Evolutionary conservation across 495 filamentous ascomycete genomes (phyloP).

Genomic region (Tirmania nivea): DNA sequence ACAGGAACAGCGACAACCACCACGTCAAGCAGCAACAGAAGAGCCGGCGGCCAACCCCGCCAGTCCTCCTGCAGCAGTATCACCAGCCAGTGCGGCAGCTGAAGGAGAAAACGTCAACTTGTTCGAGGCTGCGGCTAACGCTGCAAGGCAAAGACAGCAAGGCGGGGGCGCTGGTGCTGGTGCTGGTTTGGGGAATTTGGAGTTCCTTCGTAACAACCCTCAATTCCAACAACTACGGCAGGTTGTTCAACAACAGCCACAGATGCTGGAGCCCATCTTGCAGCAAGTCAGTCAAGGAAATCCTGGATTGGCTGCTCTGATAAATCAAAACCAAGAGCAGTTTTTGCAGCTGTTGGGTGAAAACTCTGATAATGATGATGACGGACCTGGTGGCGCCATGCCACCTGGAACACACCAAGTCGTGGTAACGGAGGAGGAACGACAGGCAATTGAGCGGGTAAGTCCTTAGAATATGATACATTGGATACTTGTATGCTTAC

Average conservation of each 20-base stretch:
- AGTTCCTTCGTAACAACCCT: slow-evolving; percentile 86
- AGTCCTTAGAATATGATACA: slow-evolving; percentile 20
- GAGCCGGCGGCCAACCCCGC: slow-evolving; percentile 17
- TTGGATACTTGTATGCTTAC: slow-evolving; percentile 9
- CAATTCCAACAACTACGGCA: slow-evolving; percentile 95
- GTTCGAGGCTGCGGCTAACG: slow-evolving; percentile 53
- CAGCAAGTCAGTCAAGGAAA: slow-evolving; percentile 93
- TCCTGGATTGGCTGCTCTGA: slow-evolving; percentile 77
- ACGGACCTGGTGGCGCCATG: slow-evolving; percentile 30
- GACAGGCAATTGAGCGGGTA: slow-evolving; percentile 90
- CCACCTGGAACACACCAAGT: slow-evolving; percentile 81
- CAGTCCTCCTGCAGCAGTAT: slow-evolving; percentile 19
- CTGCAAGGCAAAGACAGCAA: slow-evolving; percentile 31
- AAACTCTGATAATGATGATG: slow-evolving; percentile 44
- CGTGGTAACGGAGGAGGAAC: slow-evolving; percentile 80
- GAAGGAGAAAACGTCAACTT: slow-evolving; percentile 66
- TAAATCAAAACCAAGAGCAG: slow-evolving; percentile 73
- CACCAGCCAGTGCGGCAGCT: slow-evolving; percentile 25
- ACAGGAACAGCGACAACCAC: slow-evolving; percentile 33
- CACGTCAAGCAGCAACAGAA: slow-evolving; percentile 23
- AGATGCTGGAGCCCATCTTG: slow-evolving; percentile 94
- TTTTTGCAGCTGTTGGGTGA: slow-evolving; percentile 77
- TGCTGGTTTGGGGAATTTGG: slow-evolving; percentile 51
- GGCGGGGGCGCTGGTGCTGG: slow-evolving; percentile 32
- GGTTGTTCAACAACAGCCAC: slow-evolving; percentile 87